Conservation (phyloP, 148 eudicot species). For the Polygonum aviculare region DNA sequence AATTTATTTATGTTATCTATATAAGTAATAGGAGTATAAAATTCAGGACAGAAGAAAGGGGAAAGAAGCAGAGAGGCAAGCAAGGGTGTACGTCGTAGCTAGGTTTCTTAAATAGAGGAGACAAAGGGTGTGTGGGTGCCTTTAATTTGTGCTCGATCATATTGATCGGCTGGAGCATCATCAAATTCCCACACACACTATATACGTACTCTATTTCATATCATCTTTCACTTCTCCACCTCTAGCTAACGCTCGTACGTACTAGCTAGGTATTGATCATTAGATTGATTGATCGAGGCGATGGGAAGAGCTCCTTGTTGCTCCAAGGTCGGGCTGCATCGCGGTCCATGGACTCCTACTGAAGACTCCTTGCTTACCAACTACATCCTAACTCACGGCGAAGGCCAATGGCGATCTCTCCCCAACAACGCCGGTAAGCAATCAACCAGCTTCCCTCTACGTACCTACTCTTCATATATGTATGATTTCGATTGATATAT, state of each 20-base stretch:
- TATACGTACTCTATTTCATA: not conserved
- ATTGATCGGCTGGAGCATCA: not conserved
- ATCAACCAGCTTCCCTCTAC: no score
- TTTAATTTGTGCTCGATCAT: not conserved
- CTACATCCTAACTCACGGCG: slow-evolving; percentile 45
- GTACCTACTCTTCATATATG: no score
- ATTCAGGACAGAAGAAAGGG: no score
- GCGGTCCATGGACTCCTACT: slow-evolving; percentile 56
- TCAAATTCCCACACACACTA: not conserved
- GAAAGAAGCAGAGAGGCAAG: no score
- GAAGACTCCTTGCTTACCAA: slow-evolving; percentile 48
- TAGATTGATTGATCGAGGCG: not conserved
- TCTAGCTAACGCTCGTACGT: no score
- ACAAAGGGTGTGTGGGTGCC: not conserved
- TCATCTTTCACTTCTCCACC: no score
- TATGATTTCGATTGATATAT: no score
- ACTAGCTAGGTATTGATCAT: no score
- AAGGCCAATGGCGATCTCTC: slow-evolving; percentile 64
- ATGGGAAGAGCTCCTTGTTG: slow-evolving; percentile 74
- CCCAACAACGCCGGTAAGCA: slow-evolving; percentile 49
- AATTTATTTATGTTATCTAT: no score
- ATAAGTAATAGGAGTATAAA: no score
- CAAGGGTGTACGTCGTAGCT: not conserved
- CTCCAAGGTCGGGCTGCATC: slow-evolving; percentile 47
- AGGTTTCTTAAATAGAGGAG: not conserved